Base-by-base conservation (phyloP, 129 eudicot species). In the Cynara cardunculus region DNA sequence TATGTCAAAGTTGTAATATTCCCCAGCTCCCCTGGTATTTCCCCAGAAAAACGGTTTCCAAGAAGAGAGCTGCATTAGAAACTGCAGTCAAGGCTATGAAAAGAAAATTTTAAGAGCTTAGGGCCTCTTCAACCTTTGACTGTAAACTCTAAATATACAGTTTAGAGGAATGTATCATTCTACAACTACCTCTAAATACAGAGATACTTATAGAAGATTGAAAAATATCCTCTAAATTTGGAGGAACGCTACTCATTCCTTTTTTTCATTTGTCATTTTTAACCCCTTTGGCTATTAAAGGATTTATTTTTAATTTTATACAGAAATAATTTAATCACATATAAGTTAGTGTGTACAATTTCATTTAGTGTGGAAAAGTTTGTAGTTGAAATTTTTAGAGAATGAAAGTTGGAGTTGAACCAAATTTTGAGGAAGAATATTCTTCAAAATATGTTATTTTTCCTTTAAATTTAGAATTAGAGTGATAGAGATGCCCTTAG, bases 1-100 rank as follows among this genome's bases (percentile, higher is more conserved):
- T 84, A 91, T 61, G 90, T 88, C 76, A 94, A 89, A 77, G 88
- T 89, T 31, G 89, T 87, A 44, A 94, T 85, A 72, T 90, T 94
- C 75, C 89, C 97, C 71, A 94, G 74, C 70, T 71, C 88, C 83
- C 74, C 78, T 28, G 98, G 98, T 77, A 94, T 89, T 85, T 85
- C 84, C 25, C 98, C 97, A 2, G 93, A 87, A 83, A 94, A 84
- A 61, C 89, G 89, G 80, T 94, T 94, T 67, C 79, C 98, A 75
- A 91, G 90, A 71, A 94, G 87, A 74, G 97, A 87, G 74, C 98
- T 94, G 97, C 90, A 83, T 14, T 26, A 80, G 74, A 75, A 68
- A 32, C 46, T n/a, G 66, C 25, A 65, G 39, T 77, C 44, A 78
- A 75, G 25, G 77, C 76, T 34, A 56, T 59, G 76, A 82, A 66